These are phyloP conservation scores for Fusarium solani-melongenae DNA, from an alignment of 2,329 filamentous ascomycete species.

Conservation along the genomic window DNA sequence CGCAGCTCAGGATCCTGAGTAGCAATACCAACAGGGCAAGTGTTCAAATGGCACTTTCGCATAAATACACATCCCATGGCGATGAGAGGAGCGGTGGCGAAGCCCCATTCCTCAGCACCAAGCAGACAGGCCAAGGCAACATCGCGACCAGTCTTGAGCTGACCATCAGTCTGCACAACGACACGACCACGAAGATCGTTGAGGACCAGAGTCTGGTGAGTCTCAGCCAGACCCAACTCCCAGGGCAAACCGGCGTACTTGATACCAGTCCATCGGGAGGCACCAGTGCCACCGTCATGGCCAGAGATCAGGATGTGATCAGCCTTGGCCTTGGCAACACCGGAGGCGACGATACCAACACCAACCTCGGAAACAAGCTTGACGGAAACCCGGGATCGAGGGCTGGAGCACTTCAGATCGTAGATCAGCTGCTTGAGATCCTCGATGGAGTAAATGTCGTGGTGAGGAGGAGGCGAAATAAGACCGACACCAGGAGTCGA, in stretches of 20 bases:
- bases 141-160: constrained; percentile 91
- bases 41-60: constrained; percentile 81
- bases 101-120: constrained; percentile 98
- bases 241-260: constrained; percentile 97
- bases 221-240: constrained; percentile 96
- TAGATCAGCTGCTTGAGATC: constrained; percentile 98
- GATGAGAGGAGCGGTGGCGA: constrained; percentile 93
- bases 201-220: constrained; percentile 93
- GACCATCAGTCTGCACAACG: constrained; percentile 95
- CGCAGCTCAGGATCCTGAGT: constrained; percentile 95
- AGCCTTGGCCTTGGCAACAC: constrained; percentile 96
- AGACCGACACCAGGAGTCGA: constrained; percentile 96
- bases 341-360: constrained; percentile 96
- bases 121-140: constrained; percentile 94
- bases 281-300: constrained; percentile 96
- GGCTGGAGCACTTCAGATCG: constrained; percentile 96
- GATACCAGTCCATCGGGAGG: constrained; percentile 97
- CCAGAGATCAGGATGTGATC: constrained; percentile 97
- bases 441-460: constrained; percentile 99
- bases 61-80: constrained; percentile 98
- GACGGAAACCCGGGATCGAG: constrained; percentile 90
- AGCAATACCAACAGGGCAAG: constrained; percentile 91
- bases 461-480: constrained; percentile 94
- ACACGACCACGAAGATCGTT: constrained; percentile 97
- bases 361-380: constrained; percentile 98